A percentile compares a stretch with the other conserved stretches of the same genome.
phyloP scores from a whole-genome alignment of 129 eudicot genomes.

The Tanacetum coccineum region DNA sequence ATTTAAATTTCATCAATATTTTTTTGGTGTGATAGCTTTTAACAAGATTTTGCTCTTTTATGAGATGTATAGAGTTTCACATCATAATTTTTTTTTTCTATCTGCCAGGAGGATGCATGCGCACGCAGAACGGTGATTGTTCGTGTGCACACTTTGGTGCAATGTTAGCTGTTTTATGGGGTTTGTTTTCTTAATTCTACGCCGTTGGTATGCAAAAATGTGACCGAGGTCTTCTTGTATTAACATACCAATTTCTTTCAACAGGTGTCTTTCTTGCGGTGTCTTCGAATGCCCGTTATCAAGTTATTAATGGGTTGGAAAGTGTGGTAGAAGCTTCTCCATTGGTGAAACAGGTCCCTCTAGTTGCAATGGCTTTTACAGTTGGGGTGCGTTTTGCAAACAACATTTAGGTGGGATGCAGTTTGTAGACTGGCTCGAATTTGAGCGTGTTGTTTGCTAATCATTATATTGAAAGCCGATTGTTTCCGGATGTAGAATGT shows the following conservation, averaged over 20 bases:
- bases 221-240: background rate
- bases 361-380: constrained; percentile 86
- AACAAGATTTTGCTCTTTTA: no score
- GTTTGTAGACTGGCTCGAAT: constrained; percentile 91
- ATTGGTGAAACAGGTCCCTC: constrained; percentile 70
- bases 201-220: background rate
- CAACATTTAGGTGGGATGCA: constrained; percentile 98
- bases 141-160: constrained; percentile 79
- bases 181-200: constrained; percentile 33
- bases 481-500: constrained; percentile 14
- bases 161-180: constrained; percentile 98
- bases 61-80: no score
- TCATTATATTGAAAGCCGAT: constrained; percentile 19
- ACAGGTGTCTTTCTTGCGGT: constrained; percentile 91
- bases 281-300: constrained; percentile 93
- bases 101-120: constrained; percentile 66
- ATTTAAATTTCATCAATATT: no score
- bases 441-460: constrained; percentile 93
- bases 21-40: no score
- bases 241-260: background rate
- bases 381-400: constrained; percentile 93
- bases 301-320: constrained; percentile 84
- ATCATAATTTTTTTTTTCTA: background rate
- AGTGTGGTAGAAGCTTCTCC: constrained; percentile 71
- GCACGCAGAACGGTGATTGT: constrained; percentile 77